A percentile compares a stretch with the other conserved stretches of the same genome.
Conservation (phyloP, 2,329 filamentous ascomycete species). For the Ilyonectria mors-panacis region DNA sequence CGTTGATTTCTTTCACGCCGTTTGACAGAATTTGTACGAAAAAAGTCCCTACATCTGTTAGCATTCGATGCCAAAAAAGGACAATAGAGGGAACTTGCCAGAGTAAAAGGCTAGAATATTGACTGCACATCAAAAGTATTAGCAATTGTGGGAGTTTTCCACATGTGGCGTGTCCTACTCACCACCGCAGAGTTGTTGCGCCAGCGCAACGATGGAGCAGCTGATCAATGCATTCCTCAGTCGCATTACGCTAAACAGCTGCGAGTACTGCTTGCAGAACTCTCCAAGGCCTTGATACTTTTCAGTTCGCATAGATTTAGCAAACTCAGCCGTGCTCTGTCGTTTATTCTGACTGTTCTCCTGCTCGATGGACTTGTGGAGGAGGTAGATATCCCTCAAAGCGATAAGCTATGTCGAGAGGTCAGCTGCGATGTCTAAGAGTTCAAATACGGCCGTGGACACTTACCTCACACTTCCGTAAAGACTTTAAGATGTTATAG, state of each 20-base stretch:
- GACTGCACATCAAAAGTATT: constrained; percentile 42
- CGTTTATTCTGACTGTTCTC: no score
- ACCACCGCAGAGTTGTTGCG: constrained; percentile 50
- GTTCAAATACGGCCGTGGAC: no score
- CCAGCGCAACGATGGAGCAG: constrained; percentile 45
- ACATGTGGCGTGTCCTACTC: not conserved
- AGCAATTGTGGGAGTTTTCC: not conserved
- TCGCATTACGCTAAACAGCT: constrained; percentile 31
- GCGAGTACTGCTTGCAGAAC: constrained; percentile 34
- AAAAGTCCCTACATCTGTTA: not conserved
- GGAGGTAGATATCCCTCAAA: no score
- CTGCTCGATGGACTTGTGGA: no score
- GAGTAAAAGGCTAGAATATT: constrained; percentile 62
- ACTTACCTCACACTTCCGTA: no score
- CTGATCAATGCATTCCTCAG: constrained; percentile 44
- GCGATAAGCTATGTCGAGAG: constrained; percentile 3
- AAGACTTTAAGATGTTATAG: constrained; percentile 47
- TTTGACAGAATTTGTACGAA: not conserved
- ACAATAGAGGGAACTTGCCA: constrained; percentile 39
- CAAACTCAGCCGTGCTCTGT: not conserved
- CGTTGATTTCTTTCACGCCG: not conserved
- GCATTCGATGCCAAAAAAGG: not conserved
- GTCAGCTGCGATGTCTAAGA: no score
- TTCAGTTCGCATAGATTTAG: not conserved
- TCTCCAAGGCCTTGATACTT: constrained; percentile 9